phyloP scores from a whole-genome alignment of 108 stramenopile species.

The Pseudonitzschia delicatissima region DNA sequence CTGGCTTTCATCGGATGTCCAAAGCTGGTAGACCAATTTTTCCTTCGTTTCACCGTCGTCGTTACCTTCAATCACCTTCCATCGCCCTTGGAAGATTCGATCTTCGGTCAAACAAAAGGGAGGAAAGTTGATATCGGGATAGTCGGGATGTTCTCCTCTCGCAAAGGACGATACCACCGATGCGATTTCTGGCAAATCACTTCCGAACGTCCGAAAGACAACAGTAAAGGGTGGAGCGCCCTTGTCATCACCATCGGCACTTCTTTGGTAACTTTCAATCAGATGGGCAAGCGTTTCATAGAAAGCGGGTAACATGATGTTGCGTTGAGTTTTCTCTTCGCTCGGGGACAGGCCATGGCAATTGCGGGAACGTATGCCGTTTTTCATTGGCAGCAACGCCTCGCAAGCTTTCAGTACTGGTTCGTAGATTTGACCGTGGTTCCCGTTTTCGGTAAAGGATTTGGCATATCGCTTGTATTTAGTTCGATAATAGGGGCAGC shows the following conservation, averaged over 20 bases:
- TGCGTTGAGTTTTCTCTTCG: background rate
- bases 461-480: constrained; percentile 51
- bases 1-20: constrained; percentile 27
- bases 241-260: background rate
- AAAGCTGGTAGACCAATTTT: constrained; percentile 27
- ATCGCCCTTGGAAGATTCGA: constrained; percentile 49
- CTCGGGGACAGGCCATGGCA: background rate
- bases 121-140: constrained; percentile 50
- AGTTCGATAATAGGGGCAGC: constrained; percentile 82
- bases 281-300: constrained; percentile 58
- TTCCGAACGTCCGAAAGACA: constrained; percentile 83
- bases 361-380: too few relatives aligned
- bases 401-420: constrained; percentile 18
- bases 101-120: constrained; percentile 39
- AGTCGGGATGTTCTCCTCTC: constrained; percentile 66
- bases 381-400: too few relatives aligned
- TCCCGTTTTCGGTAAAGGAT: constrained; percentile 40
- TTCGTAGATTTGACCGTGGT: constrained; percentile 54
- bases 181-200: constrained; percentile 65
- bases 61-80: constrained; percentile 26
- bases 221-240: constrained; percentile 38
- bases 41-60: constrained; percentile 3
- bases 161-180: constrained; percentile 59
- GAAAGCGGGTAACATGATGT: constrained; percentile 70
- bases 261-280: background rate